A percentile compares a stretch with the other conserved stretches of the same genome.
These are phyloP conservation scores for Jasminum sambac DNA, from an alignment of 257 asterid genomes.

Conservation along the genomic window DNA sequence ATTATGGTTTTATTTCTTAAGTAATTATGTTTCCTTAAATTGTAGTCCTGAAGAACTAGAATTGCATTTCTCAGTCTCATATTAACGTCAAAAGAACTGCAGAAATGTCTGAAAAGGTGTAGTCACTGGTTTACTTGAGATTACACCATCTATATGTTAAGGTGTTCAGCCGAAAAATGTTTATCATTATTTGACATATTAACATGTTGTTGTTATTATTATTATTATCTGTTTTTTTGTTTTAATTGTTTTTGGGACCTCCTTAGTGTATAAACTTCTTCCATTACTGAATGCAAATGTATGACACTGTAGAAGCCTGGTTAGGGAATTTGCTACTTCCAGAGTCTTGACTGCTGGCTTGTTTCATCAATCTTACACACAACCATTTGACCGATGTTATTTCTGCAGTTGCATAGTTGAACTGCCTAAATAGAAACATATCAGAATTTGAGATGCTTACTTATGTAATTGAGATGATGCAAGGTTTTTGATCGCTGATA, in stretches of 20 bases:
- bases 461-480: background rate
- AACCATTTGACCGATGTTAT: background rate
- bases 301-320: background rate
- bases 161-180: background rate
- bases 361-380: background rate
- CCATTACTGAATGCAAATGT: background rate
- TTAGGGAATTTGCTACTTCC: background rate
- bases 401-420: background rate
- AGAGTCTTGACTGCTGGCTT: background rate
- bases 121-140: background rate
- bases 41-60: background rate
- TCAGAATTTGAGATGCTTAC: background rate
- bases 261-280: background rate
- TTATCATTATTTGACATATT: background rate
- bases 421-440: background rate
- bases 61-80: background rate
- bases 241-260: background rate
- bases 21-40: background rate
- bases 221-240: no score
- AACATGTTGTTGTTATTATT: background rate
- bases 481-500: background rate
- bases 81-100: background rate
- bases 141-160: background rate
- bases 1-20: background rate
- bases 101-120: background rate